Evolutionary conservation across 2,329 filamentous ascomycete genomes (phyloP), one percentile per base, ranked within the genome.

Genomic region (Talaromyces pinophilus): DNA sequence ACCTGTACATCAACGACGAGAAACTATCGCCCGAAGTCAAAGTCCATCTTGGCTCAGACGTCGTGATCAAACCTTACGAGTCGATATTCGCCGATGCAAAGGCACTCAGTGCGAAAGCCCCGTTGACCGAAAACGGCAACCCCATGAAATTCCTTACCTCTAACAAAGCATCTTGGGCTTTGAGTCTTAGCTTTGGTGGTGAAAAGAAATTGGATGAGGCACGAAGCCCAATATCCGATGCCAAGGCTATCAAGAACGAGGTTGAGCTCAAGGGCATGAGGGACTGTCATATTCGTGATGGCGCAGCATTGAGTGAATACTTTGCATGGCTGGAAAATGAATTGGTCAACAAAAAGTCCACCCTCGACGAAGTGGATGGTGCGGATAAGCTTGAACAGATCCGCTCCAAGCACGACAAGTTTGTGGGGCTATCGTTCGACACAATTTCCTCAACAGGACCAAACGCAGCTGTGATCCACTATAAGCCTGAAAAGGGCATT

Each of bases 241-340:
- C 93, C 42, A 99, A 99, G 81, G 93, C 95, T 7, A 84, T 98
- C 76, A 99, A 99, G 82, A 99, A 97, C 72, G 88, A 92, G 65
- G 88, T 87, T 0, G 95, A 99, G 77, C 82, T 97, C 54, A 88
- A 92, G 72, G 95, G 95, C 68, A 98, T 99, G 95, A 87, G 93
- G 68, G 87, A 91, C 66, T 98, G 95, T 75, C 95, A 99, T 76
- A 88, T 98, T 71, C 88, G 95, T 69, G 95, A 99, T 74, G 95
- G 95, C 57, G 93, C 92, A 57, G 94, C 95, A 1, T 80, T 98
- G 68, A 93, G 88, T 65, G 89, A 97, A 76, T 99, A 93, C 77
- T 97, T 99, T 77, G 92, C 95, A 13, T 99, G 95, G 95, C 85
- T 99, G 3, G 95, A 99, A 78, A 87, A 97, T 72, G 90, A 97